Conservation (phyloP, 2,329 filamentous ascomycete species). For the Pestalotiopsis sp. region DNA sequence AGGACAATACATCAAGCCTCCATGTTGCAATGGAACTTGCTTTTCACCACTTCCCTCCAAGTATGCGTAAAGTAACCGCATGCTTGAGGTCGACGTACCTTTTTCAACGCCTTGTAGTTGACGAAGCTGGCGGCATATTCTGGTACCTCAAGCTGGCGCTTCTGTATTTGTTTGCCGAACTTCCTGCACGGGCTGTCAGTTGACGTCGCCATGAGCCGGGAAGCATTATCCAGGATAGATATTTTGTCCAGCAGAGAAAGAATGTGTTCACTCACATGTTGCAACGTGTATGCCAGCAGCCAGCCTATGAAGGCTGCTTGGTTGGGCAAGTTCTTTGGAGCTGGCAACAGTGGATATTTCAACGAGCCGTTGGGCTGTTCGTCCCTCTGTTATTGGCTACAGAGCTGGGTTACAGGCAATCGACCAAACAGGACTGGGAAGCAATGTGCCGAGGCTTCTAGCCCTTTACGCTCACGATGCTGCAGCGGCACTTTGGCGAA, state of each 20-base stretch:
- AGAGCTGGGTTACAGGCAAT: not conserved
- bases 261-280: slow-evolving; percentile 36
- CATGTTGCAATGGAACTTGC: slow-evolving; percentile 9
- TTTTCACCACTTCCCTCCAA: slow-evolving; percentile 7
- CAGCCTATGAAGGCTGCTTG: slow-evolving; percentile 28
- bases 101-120: slow-evolving; percentile 99
- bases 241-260: not conserved
- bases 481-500: not conserved
- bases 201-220: slow-evolving; percentile 3
- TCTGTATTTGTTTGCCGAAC: slow-evolving; percentile 99
- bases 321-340: slow-evolving; percentile 18
- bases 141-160: slow-evolving; percentile 96
- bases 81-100: slow-evolving; percentile 61
- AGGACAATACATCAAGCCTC: not conserved
- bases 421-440: not conserved
- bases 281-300: slow-evolving; percentile 28
- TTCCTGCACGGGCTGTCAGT: slow-evolving; percentile 67
- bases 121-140: slow-evolving; percentile 99
- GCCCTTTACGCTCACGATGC: not conserved
- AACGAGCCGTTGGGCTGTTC: not conserved
- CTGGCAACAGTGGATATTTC: slow-evolving; percentile 14
- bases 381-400: not conserved
- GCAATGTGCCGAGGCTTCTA: not conserved
- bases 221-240: not conserved
- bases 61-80: not conserved